Evolutionary conservation across 805 yeast genomes (phyloP).

Genomic region (Saccharomycopsis babjevae): DNA sequence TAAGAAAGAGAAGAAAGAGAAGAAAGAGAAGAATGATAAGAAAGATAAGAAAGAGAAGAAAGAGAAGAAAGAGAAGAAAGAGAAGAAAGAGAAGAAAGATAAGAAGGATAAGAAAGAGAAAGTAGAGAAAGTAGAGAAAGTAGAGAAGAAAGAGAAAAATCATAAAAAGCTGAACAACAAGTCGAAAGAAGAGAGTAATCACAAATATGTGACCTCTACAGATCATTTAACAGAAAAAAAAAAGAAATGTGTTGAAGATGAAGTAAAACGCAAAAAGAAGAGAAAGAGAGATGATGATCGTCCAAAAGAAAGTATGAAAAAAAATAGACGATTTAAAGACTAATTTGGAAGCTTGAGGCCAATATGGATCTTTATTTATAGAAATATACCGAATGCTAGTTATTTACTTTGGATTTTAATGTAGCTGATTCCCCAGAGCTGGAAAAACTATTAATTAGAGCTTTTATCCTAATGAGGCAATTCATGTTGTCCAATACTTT

Average conservation of each 20-base stretch:
- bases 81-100: slow-evolving; percentile 20
- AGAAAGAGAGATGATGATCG: neutral
- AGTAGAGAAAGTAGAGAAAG: slow-evolving; percentile 9
- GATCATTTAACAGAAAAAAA: slow-evolving; percentile 6
- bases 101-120: slow-evolving; percentile 17
- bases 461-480: too few species aligned
- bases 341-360: too few species aligned
- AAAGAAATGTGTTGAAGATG: neutral
- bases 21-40: slow-evolving; percentile 22
- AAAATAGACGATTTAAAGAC: neutral
- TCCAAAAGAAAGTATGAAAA: neutral
- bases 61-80: slow-evolving; percentile 20
- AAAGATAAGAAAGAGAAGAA: slow-evolving; percentile 22
- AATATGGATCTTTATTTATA: too few species aligned
- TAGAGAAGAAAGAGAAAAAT: slow-evolving; percentile 18
- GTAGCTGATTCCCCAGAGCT: too few species aligned
- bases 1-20: slow-evolving; percentile 24
- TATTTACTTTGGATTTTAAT: too few species aligned
- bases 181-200: slow-evolving; percentile 13
- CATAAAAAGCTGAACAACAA: slow-evolving; percentile 20
- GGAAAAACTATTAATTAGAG: too few species aligned
- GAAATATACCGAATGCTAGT: too few species aligned
- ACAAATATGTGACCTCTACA: too few species aligned
- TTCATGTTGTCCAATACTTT: too few species aligned
- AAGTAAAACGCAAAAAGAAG: slow-evolving; percentile 13